Conservation (phyloP, 2,329 filamentous ascomycete species). For the Claviceps cyperi region DNA sequence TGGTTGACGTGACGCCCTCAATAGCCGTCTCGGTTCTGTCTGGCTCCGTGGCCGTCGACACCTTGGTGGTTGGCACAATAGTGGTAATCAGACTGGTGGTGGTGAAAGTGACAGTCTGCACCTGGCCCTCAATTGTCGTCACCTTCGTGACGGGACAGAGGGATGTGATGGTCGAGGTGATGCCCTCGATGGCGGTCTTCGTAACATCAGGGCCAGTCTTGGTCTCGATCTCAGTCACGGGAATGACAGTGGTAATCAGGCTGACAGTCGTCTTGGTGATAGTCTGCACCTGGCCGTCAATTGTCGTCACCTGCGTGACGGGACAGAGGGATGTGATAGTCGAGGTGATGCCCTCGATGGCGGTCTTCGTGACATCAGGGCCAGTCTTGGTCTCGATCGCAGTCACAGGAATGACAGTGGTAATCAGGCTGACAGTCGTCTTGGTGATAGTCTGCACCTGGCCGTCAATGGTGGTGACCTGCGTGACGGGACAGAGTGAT, state of each 20-base stretch:
- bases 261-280: constrained; percentile 12
- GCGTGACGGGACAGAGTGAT: constrained; percentile 26
- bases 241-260: constrained; percentile 14
- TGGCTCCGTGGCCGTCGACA: constrained; percentile 17
- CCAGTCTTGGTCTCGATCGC: no score
- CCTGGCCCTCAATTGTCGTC: constrained; percentile 14
- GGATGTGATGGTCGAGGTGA: constrained; percentile 26
- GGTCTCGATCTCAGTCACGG: constrained; percentile 17
- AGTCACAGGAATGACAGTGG: no score
- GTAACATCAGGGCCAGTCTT: constrained; percentile 18
- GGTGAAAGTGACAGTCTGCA: constrained; percentile 11
- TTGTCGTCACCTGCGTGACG: constrained; percentile 22
- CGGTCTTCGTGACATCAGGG: no score
- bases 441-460: constrained; percentile 10
- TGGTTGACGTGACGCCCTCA: constrained; percentile 23
- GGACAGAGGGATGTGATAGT: constrained; percentile 30
- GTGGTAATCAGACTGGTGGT: constrained; percentile 13
- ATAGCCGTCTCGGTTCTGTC: constrained; percentile 19
- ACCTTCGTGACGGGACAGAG: constrained; percentile 26
- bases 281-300: constrained; percentile 8
- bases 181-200: constrained; percentile 16
- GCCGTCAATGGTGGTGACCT: constrained; percentile 17
- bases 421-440: constrained; percentile 12
- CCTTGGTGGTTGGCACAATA: constrained; percentile 14
- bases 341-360: constrained; percentile 21